Evolutionary conservation across 768 basidiomycete genomes (phyloP).

Genomic region (Russula sp.): DNA sequence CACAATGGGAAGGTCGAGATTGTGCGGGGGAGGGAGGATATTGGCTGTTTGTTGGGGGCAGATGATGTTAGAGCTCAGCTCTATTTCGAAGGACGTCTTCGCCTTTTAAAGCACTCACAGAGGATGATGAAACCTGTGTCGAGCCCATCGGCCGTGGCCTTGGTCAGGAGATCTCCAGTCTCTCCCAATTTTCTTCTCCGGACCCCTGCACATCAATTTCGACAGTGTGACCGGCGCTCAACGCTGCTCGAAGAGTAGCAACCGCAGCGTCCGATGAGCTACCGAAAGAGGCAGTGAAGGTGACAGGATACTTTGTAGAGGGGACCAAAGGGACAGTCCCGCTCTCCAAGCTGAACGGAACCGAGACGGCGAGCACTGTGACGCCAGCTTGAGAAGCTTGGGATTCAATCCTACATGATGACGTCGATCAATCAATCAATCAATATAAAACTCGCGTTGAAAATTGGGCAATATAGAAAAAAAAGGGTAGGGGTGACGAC

Average conservation of each 20-base stretch:
- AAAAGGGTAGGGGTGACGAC: background rate
- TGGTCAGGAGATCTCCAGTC: constrained; percentile 66
- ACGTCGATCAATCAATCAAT: background rate
- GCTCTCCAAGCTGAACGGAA: constrained; percentile 60
- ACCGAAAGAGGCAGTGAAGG: constrained; percentile 58
- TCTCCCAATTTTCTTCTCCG: constrained; percentile 56
- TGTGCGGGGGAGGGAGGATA: constrained; percentile 74
- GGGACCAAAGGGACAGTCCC: constrained; percentile 41
- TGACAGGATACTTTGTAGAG: constrained; percentile 44
- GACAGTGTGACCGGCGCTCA: constrained; percentile 58
- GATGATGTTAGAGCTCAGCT: constrained; percentile 15
- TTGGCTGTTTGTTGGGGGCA: constrained; percentile 53
- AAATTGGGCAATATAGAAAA: background rate
- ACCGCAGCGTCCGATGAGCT: constrained; percentile 48
- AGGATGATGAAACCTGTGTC: constrained; percentile 55
- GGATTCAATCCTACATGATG: constrained; percentile 27
- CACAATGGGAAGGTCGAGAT: constrained; percentile 66
- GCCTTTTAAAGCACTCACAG: constrained; percentile 42
- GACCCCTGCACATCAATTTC: constrained; percentile 66
- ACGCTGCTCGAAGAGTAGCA: constrained; percentile 61
- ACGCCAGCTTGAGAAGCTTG: constrained; percentile 25
- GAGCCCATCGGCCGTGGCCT: constrained; percentile 47
- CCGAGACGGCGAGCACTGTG: constrained; percentile 50
- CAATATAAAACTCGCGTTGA: too few species aligned
- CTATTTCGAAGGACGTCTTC: background rate